Conservation (phyloP, 1,139 yeast genomes). For the Taphrina pruni region DNA sequence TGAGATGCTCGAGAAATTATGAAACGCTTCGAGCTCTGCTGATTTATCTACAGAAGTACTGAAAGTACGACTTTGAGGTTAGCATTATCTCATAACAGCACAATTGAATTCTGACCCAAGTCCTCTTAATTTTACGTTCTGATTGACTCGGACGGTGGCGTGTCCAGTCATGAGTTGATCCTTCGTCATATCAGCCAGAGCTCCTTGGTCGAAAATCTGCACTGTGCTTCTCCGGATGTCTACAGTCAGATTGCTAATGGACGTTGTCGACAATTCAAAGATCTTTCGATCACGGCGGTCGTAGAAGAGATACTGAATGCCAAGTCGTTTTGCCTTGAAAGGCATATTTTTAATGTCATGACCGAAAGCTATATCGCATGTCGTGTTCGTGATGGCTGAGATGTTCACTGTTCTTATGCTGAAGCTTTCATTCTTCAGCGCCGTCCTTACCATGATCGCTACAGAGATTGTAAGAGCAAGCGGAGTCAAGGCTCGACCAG, state of each 20-base stretch:
- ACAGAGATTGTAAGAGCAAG: neutral
- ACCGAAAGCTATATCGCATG: neutral
- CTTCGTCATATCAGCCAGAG: neutral
- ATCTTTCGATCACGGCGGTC: conserved; percentile 6
- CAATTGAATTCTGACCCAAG: neutral
- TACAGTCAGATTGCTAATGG: neutral
- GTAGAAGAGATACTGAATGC: neutral
- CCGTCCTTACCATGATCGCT: neutral
- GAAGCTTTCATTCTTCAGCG: neutral
- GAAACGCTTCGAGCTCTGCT: neutral
- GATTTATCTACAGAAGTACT: neutral
- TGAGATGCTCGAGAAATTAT: neutral
- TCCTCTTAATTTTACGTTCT: neutral
- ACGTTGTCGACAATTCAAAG: neutral
- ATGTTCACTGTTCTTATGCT: neutral
- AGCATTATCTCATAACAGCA: neutral
- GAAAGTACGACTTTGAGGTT: neutral
- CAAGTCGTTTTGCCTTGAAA: neutral
- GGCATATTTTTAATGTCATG: neutral
- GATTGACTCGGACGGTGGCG: neutral
- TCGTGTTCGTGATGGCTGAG: conserved; percentile 1
- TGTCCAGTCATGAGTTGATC: neutral
- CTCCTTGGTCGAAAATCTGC: neutral
- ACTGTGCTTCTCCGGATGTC: neutral
- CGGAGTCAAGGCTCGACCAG: neutral